Percentiles rank a stretch among this genome's conserved stretches.
These are phyloP conservation scores for Lachnellula arida DNA, from an alignment of 2,329 filamentous ascomycete species.

Conservation along the genomic window DNA sequence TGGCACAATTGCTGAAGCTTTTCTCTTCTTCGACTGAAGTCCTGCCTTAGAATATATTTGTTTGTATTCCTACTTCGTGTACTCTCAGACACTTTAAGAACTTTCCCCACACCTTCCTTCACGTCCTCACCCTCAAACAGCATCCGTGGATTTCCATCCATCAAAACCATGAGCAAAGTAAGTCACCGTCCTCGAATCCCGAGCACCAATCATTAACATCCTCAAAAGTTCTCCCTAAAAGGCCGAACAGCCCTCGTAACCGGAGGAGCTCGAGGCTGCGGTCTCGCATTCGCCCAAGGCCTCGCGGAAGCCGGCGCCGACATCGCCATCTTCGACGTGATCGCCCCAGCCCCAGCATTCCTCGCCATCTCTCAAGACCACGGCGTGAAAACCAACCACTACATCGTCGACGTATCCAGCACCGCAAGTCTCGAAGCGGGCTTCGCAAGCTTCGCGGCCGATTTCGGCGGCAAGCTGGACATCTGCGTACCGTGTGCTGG, in stretches of 20 bases:
- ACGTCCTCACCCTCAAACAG: not conserved
- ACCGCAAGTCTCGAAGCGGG: conserved; percentile 27
- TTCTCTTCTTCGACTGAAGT: no score
- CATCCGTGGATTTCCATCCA: not conserved
- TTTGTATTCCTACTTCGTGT: no score
- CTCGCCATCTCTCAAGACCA: conserved; percentile 37
- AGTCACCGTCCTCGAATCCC: not conserved
- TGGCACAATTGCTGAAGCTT: no score
- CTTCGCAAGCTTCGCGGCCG: conserved; percentile 30
- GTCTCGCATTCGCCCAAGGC: conserved; percentile 40
- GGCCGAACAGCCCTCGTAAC: conserved; percentile 43
- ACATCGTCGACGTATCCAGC: conserved; percentile 38
- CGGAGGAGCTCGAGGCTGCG: conserved; percentile 42
- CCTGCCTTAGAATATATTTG: no score
- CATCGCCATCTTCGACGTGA: conserved; percentile 43
- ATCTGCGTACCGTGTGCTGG: conserved; percentile 43
- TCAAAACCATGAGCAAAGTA: not conserved
- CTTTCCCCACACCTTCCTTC: not conserved
- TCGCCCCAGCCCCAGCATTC: conserved; percentile 37
- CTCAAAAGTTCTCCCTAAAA: conserved; percentile 39
- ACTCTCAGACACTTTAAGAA: no score
- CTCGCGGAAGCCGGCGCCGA: conserved; percentile 43
- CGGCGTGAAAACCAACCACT: conserved; percentile 39
- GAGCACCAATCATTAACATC: not conserved
- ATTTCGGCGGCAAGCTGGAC: conserved; percentile 35